These are phyloP conservation scores for Microdochium trichocladiopsis DNA, from an alignment of 2,329 filamentous ascomycete genomes.

Conservation along the genomic window DNA sequence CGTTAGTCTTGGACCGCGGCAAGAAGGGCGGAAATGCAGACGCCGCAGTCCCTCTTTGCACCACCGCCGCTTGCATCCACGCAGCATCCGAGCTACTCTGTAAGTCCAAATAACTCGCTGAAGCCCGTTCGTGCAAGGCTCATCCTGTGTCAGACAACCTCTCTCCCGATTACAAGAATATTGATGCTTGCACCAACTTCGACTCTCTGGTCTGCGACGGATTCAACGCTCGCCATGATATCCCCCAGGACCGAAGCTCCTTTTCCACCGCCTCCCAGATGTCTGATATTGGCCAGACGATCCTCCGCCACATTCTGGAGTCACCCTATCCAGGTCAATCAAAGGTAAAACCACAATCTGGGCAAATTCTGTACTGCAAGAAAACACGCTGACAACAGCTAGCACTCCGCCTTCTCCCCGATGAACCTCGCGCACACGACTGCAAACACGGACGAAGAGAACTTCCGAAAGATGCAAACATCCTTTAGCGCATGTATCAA, in stretches of 20 bases:
- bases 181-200: constrained; percentile 65
- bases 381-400: constrained; percentile 6
- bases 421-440: constrained; percentile 23
- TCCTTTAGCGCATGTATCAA: constrained; percentile 62
- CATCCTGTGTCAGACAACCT: constrained; percentile 37
- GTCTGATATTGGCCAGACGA: constrained; percentile 49
- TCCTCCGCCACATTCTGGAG: constrained; percentile 57
- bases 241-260: constrained; percentile 55
- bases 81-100: constrained; percentile 54
- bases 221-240: constrained; percentile 56
- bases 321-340: constrained; percentile 40
- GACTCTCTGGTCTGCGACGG: constrained; percentile 62
- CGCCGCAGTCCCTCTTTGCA: constrained; percentile 32
- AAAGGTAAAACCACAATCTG: constrained; percentile 17
- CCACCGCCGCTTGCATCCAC: constrained; percentile 54
- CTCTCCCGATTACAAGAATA: constrained; percentile 50
- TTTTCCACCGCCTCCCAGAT: constrained; percentile 55
- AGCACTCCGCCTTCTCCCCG: constrained; percentile 44
- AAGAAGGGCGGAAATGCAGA: constrained; percentile 8
- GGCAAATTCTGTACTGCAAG: neutral
- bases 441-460: constrained; percentile 46
- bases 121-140: neutral
- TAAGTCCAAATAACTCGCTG: constrained; percentile 8
- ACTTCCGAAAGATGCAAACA: constrained; percentile 59
- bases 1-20: neutral